Percentiles rank a stretch among this genome's conserved stretches.
These are phyloP conservation scores for Mycosphaerella sp. DNA, from an alignment of 2,329 filamentous ascomycete genomes.

Conservation along the genomic window DNA sequence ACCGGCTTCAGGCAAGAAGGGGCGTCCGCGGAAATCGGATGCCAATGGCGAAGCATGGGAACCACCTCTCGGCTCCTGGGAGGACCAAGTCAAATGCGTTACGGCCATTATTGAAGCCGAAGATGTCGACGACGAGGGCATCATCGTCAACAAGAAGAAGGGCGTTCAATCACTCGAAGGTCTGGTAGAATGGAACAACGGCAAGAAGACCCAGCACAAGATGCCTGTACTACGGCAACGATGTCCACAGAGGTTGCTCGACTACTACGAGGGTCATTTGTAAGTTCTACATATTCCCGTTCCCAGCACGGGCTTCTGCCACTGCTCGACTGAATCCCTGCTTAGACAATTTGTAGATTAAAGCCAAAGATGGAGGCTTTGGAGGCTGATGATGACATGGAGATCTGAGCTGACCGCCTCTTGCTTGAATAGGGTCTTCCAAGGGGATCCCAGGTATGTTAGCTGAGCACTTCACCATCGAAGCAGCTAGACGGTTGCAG, in stretches of 20 bases:
- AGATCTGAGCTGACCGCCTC: slow-evolving; percentile 9
- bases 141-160: slow-evolving; percentile 21
- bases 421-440: slow-evolving; percentile 13
- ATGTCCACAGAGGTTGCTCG: slow-evolving; percentile 61
- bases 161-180: slow-evolving; percentile 53
- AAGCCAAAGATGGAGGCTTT: slow-evolving; percentile 20
- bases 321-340: slow-evolving; percentile 19
- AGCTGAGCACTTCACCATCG: not conserved
- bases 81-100: slow-evolving; percentile 63
- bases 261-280: slow-evolving; percentile 38
- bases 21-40: slow-evolving; percentile 23
- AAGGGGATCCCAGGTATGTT: slow-evolving; percentile 17
- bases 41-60: slow-evolving; percentile 47
- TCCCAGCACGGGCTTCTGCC: slow-evolving; percentile 1
- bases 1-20: slow-evolving; percentile 23
- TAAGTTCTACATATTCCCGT: slow-evolving; percentile 26
- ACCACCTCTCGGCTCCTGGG: slow-evolving; percentile 69
- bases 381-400: slow-evolving; percentile 8
- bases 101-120: slow-evolving; percentile 64
- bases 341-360: slow-evolving; percentile 26
- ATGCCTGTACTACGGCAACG: slow-evolving; percentile 64
- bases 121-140: slow-evolving; percentile 19
- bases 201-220: slow-evolving; percentile 66
- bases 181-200: slow-evolving; percentile 68
- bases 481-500: not conserved